Base-by-base conservation (phyloP, 1,284 basidiomycete genomes). In the Pseudozyma tsukubaensis region DNA sequence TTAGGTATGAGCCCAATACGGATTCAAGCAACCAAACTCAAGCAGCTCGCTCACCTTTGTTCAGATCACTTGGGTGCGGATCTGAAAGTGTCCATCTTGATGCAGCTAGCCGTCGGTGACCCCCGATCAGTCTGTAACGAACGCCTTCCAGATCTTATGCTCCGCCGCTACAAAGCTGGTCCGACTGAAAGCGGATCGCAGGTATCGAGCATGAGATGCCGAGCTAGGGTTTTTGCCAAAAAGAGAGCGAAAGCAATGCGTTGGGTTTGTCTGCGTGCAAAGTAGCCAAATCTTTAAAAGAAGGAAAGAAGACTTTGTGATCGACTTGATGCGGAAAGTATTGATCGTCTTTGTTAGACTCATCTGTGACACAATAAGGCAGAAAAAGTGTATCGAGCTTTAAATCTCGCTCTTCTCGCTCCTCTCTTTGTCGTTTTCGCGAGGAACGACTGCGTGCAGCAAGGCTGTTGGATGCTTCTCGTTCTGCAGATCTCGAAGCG, bases 21-120 rank as follows among this genome's bases (percentile, higher is more conserved):
- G 24, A 6, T 29, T 29, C 24, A 29, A 29, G 24, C 24, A 29
- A 29, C 24, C 24, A 9, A 43, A 43, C n/a, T 18, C n/a, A n/a
- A n/a, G 42, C 42, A 7, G 9, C 9, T 43, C 19, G 14, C 42
- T 18, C 19, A 16, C 16, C 16, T n/a, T 16, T 18, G 16, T 43
- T 43, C 42, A 43, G 42, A 43, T 43, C 42, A 43, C 42, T 43
- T 43, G 16, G 16, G 42, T 43, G 16, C 24, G 24, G 24, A 29
- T 29, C 3, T 29, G 24, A 29, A 29, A 29, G 24, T 29, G 6
- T 29, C 24, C 24, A 29, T 29, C 6, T 29, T 29, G 6, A 29
- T 29, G 24, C 24, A 3, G 24, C 24, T 6, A 29, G 24, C 24
- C 3, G 3, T 29, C 6, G 24, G 24, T 29, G 24, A 29, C 24